These are phyloP conservation scores for Rhizopogon rudus DNA, from an alignment of 768 basidiomycete species.

Conservation along the genomic window DNA sequence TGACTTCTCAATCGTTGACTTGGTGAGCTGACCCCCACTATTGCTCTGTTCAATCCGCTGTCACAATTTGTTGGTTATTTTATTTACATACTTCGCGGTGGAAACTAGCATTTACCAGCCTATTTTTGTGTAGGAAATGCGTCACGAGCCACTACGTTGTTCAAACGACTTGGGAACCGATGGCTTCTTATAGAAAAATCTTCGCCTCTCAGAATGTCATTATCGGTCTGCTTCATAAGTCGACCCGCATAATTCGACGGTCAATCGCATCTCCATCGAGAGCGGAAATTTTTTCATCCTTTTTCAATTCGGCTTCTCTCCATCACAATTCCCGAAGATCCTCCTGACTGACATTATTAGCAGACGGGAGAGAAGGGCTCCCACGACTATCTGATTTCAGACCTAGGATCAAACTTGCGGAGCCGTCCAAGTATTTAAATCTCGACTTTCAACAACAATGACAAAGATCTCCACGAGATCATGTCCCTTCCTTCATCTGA, in stretches of 20 bases:
- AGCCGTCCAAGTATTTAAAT: not conserved
- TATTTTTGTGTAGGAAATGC: not conserved
- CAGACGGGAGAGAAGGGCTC: not conserved
- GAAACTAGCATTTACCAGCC: not conserved
- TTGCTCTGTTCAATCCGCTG: no score
- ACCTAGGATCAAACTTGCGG: not conserved
- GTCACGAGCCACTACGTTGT: not conserved
- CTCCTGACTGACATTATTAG: not conserved
- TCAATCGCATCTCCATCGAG: not conserved
- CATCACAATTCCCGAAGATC: not conserved
- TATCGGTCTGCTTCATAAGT: not conserved
- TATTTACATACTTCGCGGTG: not conserved
- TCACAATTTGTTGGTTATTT: no score
- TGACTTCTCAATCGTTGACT: no score
- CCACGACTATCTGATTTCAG: not conserved
- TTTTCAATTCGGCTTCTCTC: not conserved
- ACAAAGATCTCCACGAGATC: not conserved
- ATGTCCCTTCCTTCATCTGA: conserved; percentile 1
- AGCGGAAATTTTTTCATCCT: not conserved
- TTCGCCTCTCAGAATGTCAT: not conserved
- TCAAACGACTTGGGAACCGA: not conserved
- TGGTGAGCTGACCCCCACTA: no score
- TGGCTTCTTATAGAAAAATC: not conserved
- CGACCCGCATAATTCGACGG: not conserved
- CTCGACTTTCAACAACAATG: not conserved